These are phyloP conservation scores for Saccharomyces pastorianus DNA, from an alignment of 1,139 yeast genomes.

Conservation along the genomic window DNA sequence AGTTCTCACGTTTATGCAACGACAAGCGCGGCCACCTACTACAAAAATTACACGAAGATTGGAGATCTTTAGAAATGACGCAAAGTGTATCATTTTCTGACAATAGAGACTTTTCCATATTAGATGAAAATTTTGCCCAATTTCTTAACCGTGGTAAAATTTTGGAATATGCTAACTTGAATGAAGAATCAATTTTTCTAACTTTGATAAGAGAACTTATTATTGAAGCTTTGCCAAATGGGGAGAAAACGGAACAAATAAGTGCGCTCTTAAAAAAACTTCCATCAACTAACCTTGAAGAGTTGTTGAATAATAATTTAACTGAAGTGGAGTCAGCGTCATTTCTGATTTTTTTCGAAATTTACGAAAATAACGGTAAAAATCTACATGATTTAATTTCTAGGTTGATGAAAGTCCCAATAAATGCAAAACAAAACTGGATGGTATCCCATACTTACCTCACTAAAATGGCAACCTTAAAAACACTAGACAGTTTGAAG, in stretches of 20 bases:
- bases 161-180: conserved; percentile 14
- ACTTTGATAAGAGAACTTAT: conserved; percentile 20
- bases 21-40: conserved; percentile 22
- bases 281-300: not conserved
- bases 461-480: conserved; percentile 25
- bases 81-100: conserved; percentile 15
- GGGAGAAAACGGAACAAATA: conserved; percentile 10
- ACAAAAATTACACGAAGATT: conserved; percentile 11
- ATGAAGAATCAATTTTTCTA: conserved; percentile 13
- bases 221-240: conserved; percentile 17
- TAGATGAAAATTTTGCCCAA: conserved; percentile 5
- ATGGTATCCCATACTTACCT: conserved; percentile 18
- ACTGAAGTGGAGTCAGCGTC: conserved; percentile 19
- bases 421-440: not conserved
- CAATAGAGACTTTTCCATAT: conserved; percentile 25
- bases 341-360: conserved; percentile 15
- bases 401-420: conserved; percentile 15
- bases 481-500: conserved; percentile 30
- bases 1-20: conserved; percentile 25
- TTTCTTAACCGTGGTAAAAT: not conserved
- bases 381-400: conserved; percentile 6
- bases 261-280: conserved; percentile 6
- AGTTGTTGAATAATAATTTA: conserved; percentile 1
- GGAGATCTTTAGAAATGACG: conserved; percentile 11
- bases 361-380: conserved; percentile 15